Evolutionary conservation across 164 flowering plant genomes (phyloP).

Genomic region (Platanus orientalis): DNA sequence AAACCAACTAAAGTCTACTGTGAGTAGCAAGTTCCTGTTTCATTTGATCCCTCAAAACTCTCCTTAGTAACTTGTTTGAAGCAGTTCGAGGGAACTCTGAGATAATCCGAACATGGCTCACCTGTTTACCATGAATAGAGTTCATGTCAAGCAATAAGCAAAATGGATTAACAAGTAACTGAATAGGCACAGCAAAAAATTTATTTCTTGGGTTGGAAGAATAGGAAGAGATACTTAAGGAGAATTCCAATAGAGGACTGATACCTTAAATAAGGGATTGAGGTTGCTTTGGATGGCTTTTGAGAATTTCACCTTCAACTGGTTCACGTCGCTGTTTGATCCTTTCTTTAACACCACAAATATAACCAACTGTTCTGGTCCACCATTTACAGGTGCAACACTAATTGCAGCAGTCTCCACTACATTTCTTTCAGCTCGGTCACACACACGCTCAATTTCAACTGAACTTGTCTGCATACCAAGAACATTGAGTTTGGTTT

Average conservation of each 20-base stretch:
- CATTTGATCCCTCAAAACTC: conserved; percentile 75
- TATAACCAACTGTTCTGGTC: conserved; percentile 74
- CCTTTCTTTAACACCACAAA: conserved; percentile 72
- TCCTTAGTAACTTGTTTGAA: conserved; percentile 77
- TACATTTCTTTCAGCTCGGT: conserved; percentile 55
- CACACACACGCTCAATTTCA: conserved; percentile 90
- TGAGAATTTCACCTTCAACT: conserved; percentile 57
- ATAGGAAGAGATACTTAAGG: background rate
- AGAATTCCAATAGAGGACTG: background rate
- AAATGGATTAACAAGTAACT: no score
- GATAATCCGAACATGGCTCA: conserved; percentile 69
- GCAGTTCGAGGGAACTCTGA: conserved; percentile 89
- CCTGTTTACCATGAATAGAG: conserved; percentile 37
- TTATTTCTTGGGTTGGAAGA: background rate
- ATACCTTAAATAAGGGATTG: conserved; percentile 91
- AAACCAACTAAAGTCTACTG: conserved; percentile 46
- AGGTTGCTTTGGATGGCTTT: conserved; percentile 75
- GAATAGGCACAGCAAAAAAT: no score
- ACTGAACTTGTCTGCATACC: conserved; percentile 79
- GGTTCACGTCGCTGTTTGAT: conserved; percentile 28
- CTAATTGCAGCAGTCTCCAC: conserved; percentile 85
- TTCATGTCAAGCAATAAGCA: background rate
- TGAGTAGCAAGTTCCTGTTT: conserved; percentile 43
- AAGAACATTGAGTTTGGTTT: background rate
- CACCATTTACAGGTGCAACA: conserved; percentile 54